Percentiles rank a stretch among this genome's conserved stretches.
Evolutionary conservation across 345 rosid genomes (phyloP).

Genomic region (rapeseed (Brassica napus)): DNA sequence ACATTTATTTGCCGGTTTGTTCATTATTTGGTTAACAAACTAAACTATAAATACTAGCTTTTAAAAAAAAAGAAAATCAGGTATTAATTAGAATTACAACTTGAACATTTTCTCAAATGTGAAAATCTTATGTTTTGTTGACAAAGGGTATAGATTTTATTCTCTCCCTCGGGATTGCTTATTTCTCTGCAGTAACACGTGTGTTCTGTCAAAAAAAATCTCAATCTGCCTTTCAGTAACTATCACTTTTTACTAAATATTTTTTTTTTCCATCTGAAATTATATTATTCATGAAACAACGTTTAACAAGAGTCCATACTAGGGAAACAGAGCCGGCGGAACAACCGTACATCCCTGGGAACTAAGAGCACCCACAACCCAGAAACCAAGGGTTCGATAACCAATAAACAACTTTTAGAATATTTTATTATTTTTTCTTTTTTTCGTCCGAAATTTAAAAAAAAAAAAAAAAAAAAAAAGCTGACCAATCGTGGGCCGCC

Average conservation of each 20-base stretch:
- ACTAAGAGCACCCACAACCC: too few relatives aligned
- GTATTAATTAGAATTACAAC: neutral
- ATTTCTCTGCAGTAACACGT: constrained; percentile 32
- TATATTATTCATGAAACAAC: too few relatives aligned
- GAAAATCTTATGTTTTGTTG: neutral
- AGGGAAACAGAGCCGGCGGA: too few relatives aligned
- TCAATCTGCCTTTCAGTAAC: constrained; percentile 16
- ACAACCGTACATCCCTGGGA: too few relatives aligned
- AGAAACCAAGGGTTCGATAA: too few relatives aligned
- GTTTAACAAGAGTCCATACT: too few relatives aligned
- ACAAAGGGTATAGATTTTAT: constrained; percentile 19
- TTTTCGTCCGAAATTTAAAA: too few relatives aligned
- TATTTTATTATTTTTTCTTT: too few relatives aligned
- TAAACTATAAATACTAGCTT: neutral
- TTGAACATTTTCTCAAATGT: neutral
- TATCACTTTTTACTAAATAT: neutral
- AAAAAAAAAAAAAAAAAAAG: too few relatives aligned
- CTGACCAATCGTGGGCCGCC: too few relatives aligned
- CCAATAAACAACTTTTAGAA: too few relatives aligned
- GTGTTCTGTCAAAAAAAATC: constrained; percentile 9
- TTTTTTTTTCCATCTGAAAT: too few relatives aligned
- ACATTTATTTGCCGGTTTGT: neutral
- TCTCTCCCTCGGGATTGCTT: constrained; percentile 35
- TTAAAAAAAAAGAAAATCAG: neutral
- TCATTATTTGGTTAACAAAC: neutral